These are phyloP conservation scores for Byssochlamys sp. DNA, from an alignment of 2,329 filamentous ascomycete species.

Conservation along the genomic window DNA sequence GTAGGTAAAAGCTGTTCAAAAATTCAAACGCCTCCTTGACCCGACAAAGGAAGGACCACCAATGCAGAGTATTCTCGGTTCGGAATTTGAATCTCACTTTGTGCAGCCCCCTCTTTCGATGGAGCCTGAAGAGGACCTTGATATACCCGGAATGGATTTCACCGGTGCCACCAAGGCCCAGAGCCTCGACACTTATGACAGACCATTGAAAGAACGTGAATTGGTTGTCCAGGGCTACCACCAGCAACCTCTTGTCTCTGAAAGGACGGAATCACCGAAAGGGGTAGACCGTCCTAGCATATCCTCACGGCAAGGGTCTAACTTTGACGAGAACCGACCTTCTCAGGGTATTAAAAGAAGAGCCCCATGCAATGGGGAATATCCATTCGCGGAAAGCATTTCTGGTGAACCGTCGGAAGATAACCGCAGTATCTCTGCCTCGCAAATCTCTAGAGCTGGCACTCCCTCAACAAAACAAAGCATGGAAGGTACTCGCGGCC, in stretches of 20 bases:
- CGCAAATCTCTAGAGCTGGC: slow-evolving; percentile 19
- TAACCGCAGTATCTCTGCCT: slow-evolving; percentile 7
- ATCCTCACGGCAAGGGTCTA: slow-evolving; percentile 8
- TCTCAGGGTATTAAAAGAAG: neutral
- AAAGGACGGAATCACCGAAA: slow-evolving; percentile 2
- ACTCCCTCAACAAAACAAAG: slow-evolving; percentile 27
- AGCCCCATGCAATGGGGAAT: neutral
- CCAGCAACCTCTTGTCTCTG: slow-evolving; percentile 13
- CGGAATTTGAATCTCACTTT: slow-evolving; percentile 43
- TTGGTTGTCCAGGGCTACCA: slow-evolving; percentile 48
- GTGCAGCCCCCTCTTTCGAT: slow-evolving; percentile 50
- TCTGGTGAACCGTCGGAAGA: slow-evolving; percentile 3
- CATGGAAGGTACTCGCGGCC: slow-evolving; percentile 44
- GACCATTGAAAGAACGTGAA: slow-evolving; percentile 39
- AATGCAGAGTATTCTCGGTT: slow-evolving; percentile 52
- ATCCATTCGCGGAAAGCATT: neutral
- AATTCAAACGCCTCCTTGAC: slow-evolving; percentile 69
- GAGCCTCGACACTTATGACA: slow-evolving; percentile 41
- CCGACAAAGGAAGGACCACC: slow-evolving; percentile 40
- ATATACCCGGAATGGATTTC: slow-evolving; percentile 9
- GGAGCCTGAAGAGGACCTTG: slow-evolving; percentile 25
- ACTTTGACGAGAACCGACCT: slow-evolving; percentile 7
- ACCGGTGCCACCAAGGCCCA: slow-evolving; percentile 11
- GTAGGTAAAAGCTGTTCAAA: slow-evolving; percentile 80
- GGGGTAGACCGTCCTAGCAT: slow-evolving; percentile 9